Evolutionary conservation across 1,284 basidiomycete species (phyloP).

Genomic region (Heterobasidion irregulare): DNA sequence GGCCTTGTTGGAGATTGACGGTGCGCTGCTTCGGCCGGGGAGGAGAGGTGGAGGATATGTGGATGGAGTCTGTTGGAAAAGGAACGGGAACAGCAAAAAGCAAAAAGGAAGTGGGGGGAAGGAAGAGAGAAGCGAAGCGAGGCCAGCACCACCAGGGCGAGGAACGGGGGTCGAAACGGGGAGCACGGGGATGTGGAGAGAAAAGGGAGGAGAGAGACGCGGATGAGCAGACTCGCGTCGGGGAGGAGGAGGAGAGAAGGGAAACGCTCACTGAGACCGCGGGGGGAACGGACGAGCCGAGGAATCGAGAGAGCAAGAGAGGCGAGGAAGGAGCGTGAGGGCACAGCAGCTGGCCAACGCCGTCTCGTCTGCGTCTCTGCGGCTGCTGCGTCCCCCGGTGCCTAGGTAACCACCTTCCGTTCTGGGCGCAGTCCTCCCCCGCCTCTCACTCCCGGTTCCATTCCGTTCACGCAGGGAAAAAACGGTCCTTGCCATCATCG

Average conservation of each 20-base stretch:
- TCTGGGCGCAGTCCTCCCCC: too few relatives aligned
- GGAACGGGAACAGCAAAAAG: too few relatives aligned
- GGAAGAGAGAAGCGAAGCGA: background rate
- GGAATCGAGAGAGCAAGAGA: background rate
- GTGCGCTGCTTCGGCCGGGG: background rate
- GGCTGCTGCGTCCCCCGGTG: too few relatives aligned
- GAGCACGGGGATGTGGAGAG: background rate
- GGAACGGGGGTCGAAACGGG: background rate
- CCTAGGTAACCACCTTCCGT: too few relatives aligned
- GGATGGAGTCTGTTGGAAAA: too few relatives aligned
- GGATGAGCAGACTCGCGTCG: background rate
- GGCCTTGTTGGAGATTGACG: background rate
- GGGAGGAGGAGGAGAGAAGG: constrained; percentile 7
- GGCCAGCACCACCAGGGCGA: background rate
- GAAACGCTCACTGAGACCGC: background rate
- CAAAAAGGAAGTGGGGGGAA: background rate
- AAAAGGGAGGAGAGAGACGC: background rate
- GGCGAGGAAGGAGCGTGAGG: background rate
- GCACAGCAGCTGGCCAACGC: too few relatives aligned
- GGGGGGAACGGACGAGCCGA: constrained; percentile 4
- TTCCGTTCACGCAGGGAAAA: too few relatives aligned
- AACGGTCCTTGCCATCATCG: too few relatives aligned
- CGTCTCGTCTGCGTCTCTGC: too few relatives aligned
- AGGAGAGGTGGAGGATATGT: too few relatives aligned
- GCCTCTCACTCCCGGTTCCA: too few relatives aligned